These are phyloP conservation scores for Agroathelia rolfsii DNA, from an alignment of 1,284 basidiomycete genomes.

Conservation along the genomic window DNA sequence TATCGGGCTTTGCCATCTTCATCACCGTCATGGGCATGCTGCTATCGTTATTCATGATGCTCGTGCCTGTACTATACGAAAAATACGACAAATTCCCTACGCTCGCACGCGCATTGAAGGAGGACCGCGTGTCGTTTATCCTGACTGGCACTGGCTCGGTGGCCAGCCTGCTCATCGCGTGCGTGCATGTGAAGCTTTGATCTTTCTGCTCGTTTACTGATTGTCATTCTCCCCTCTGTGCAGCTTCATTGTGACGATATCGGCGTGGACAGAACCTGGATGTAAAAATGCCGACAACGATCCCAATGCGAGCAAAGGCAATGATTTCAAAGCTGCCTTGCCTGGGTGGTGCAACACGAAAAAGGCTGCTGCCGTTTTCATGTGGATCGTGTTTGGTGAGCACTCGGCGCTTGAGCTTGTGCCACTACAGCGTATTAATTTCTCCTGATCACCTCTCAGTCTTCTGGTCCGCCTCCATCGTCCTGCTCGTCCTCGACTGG, in stretches of 20 bases:
- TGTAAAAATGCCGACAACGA: constrained; percentile 76
- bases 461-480: constrained; percentile 58
- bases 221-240: constrained; percentile 5
- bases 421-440: constrained; percentile 7
- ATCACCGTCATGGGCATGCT: constrained; percentile 61
- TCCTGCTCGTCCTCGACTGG: constrained; percentile 61
- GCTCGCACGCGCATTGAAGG: constrained; percentile 69
- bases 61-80: constrained; percentile 76
- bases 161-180: constrained; percentile 67
- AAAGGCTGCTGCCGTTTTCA: constrained; percentile 78
- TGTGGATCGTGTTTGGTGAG: constrained; percentile 73
- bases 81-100: constrained; percentile 73
- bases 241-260: constrained; percentile 66
- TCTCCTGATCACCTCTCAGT: constrained; percentile 24
- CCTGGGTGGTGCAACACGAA: constrained; percentile 82
- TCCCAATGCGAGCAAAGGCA: constrained; percentile 58
- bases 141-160: constrained; percentile 58
- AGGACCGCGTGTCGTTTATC: constrained; percentile 75
- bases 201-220: constrained; percentile 6
- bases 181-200: constrained; percentile 26
- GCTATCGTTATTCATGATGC: constrained; percentile 60
- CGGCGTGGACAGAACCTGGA: constrained; percentile 71
- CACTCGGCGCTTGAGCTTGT: constrained; percentile 1
- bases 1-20: constrained; percentile 80
- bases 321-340: constrained; percentile 59